A percentile compares a stretch with the other conserved stretches of the same genome.
These are phyloP conservation scores for Musa schizocarpa DNA, from an alignment of 176 grass and related monocot genomes.

Conservation along the genomic window DNA sequence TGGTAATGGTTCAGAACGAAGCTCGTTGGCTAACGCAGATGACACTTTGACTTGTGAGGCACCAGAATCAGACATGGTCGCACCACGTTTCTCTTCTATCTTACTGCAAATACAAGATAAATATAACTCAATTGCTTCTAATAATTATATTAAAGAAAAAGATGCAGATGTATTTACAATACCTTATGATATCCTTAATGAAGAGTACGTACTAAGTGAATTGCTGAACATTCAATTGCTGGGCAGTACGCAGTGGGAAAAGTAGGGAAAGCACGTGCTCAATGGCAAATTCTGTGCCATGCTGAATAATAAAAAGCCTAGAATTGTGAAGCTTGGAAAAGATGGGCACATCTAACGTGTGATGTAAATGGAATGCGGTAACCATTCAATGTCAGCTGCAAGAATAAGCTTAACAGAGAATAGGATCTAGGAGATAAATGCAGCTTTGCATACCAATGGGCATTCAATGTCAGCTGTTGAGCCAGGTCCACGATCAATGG, in stretches of 20 bases:
- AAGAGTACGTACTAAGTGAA: conserved; percentile 94
- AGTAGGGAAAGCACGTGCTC: conserved; percentile 77
- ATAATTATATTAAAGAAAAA: neutral
- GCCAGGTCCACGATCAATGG: too few relatives aligned
- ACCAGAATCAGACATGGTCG: conserved; percentile 58
- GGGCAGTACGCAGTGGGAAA: conserved; percentile 74
- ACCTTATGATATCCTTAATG: conserved; percentile 93
- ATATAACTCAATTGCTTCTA: conserved; percentile 8
- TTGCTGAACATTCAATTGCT: conserved; percentile 58
- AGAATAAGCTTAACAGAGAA: neutral
- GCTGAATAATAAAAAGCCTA: conserved; percentile 32
- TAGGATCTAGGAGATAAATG: neutral
- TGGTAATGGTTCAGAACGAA: conserved; percentile 36
- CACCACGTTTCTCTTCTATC: conserved; percentile 92
- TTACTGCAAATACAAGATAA: conserved; percentile 42
- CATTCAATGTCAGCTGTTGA: too few relatives aligned
- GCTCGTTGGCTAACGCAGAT: conserved; percentile 48
- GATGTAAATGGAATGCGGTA: neutral
- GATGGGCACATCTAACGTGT: too few relatives aligned
- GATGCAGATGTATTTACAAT: neutral
- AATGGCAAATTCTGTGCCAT: conserved; percentile 67
- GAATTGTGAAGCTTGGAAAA: neutral
- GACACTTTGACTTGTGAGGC: conserved; percentile 41
- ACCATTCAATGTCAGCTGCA: neutral
- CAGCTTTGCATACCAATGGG: conserved; percentile 32